Evolutionary conservation across 2,329 filamentous ascomycete genomes (phyloP).

Genomic region (Ambrosiella beaveri): DNA sequence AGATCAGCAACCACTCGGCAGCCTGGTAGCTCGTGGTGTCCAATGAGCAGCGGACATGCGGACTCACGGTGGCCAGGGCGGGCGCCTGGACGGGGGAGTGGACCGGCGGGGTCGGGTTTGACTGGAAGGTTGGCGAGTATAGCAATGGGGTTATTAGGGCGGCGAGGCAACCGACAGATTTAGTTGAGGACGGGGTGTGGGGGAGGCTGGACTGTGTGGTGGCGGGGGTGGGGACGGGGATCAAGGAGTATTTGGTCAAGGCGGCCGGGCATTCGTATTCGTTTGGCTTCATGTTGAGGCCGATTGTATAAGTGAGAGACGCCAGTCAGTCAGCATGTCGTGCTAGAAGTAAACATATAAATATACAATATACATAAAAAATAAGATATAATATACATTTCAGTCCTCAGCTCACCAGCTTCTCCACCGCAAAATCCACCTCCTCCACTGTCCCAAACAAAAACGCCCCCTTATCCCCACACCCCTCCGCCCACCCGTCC

Average conservation of each 20-base stretch:
- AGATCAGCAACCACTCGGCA: slow-evolving; percentile 47
- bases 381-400: not conserved
- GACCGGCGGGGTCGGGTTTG: slow-evolving; percentile 14
- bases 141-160: slow-evolving; percentile 33
- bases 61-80: not conserved
- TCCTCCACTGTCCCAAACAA: slow-evolving; percentile 34
- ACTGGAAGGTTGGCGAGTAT: slow-evolving; percentile 32
- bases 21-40: slow-evolving; percentile 31
- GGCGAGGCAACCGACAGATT: slow-evolving; percentile 46
- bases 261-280: slow-evolving; percentile 20
- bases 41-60: not conserved
- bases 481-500: slow-evolving; percentile 21
- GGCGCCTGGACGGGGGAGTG: not conserved
- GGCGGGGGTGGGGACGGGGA: slow-evolving; percentile 32
- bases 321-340: not conserved
- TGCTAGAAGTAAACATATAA: not conserved
- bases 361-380: not conserved
- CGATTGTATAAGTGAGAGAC: not conserved
- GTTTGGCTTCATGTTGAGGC: slow-evolving; percentile 23
- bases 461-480: slow-evolving; percentile 33
- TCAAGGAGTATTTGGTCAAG: slow-evolving; percentile 27
- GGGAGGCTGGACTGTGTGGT: slow-evolving; percentile 28
- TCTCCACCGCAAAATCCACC: slow-evolving; percentile 23
- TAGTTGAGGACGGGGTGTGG: slow-evolving; percentile 32
- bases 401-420: slow-evolving; percentile 13